Evolutionary conservation across 805 yeast genomes (phyloP).

Genomic region (Pichia kluyveri): DNA sequence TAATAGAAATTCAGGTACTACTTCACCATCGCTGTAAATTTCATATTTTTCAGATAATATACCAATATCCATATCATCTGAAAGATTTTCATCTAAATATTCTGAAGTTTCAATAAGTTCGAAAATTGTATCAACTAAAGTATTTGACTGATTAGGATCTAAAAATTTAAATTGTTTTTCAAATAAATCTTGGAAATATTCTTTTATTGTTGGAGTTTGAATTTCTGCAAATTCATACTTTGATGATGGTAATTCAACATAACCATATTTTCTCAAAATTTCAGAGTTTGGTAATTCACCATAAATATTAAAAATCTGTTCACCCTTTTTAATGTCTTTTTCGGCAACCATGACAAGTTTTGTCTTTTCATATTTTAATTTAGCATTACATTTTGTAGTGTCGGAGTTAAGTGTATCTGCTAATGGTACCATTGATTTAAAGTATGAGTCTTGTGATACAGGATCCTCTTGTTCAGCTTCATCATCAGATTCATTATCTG

Average conservation of each 20-base stretch:
- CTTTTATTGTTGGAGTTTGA: slow-evolving; percentile 33
- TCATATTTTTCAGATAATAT: slow-evolving; percentile 53
- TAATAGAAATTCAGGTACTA: slow-evolving; percentile 49
- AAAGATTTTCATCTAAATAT: slow-evolving; percentile 25
- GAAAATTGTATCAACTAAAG: slow-evolving; percentile 28
- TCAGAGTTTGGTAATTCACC: slow-evolving; percentile 92
- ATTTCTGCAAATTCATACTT: slow-evolving; percentile 77
- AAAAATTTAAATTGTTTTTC: slow-evolving; percentile 10
- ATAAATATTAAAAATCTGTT: slow-evolving; percentile 80
- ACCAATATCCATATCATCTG: slow-evolving; percentile 22
- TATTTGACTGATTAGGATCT: slow-evolving; percentile 13
- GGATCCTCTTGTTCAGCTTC: slow-evolving; percentile 15
- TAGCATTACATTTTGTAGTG: slow-evolving; percentile 67
- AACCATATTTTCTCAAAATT: slow-evolving; percentile 82
- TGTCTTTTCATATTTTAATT: slow-evolving; percentile 42
- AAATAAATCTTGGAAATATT: slow-evolving; percentile 26
- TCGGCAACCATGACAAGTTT: slow-evolving; percentile 64
- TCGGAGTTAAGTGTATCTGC: slow-evolving; percentile 91
- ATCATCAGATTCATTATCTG: slow-evolving; percentile 14
- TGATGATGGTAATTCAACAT: slow-evolving; percentile 67
- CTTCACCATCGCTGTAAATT: slow-evolving; percentile 46
- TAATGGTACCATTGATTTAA: slow-evolving; percentile 84
- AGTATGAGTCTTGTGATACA: slow-evolving; percentile 25
- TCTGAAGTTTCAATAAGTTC: slow-evolving; percentile 28
- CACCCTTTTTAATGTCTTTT: slow-evolving; percentile 48